These are phyloP conservation scores for Kluyveromyces aestuarii DNA, from an alignment of 805 yeast genomes.

Conservation along the genomic window DNA sequence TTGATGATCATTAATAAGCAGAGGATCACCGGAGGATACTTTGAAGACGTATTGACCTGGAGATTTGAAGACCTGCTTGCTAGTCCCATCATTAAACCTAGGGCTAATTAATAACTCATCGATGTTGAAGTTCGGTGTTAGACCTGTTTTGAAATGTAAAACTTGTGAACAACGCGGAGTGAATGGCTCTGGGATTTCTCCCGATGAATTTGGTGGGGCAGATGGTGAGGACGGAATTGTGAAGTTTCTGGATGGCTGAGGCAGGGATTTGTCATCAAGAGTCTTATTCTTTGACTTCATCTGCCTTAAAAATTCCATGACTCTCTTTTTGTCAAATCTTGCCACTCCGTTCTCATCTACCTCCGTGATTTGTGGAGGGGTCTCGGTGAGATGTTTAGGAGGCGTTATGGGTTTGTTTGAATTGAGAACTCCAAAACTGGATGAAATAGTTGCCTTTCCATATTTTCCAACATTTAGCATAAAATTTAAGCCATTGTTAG, in stretches of 20 bases:
- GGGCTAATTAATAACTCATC: conserved; percentile 15
- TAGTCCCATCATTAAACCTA: not conserved
- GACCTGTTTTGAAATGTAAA: conserved; percentile 18
- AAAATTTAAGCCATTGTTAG: conserved; percentile 13
- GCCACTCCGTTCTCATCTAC: conserved; percentile 5
- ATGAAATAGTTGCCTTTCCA: conserved; percentile 27
- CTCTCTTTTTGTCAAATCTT: conserved; percentile 18
- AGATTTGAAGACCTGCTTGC: conserved; percentile 1
- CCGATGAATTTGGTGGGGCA: conserved; percentile 7
- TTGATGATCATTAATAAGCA: conserved; percentile 23
- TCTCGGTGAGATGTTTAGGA: conserved; percentile 1
- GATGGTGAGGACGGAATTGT: conserved; percentile 8
- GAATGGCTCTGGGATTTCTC: conserved; percentile 12
- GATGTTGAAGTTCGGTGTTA: conserved; percentile 18
- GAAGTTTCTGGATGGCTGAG: not conserved
- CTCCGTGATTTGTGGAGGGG: not conserved
- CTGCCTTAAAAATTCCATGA: conserved; percentile 20
- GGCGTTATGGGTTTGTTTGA: not conserved
- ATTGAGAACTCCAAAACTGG: not conserved
- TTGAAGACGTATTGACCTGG: conserved; percentile 23
- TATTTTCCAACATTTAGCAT: conserved; percentile 23
- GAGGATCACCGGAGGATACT: conserved; percentile 25
- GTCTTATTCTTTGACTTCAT: conserved; percentile 17
- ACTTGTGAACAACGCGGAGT: conserved; percentile 16
- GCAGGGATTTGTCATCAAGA: conserved; percentile 1